These are phyloP conservation scores for Collybiopsis luxurians DNA, from an alignment of 768 basidiomycete genomes.

Conservation along the genomic window DNA sequence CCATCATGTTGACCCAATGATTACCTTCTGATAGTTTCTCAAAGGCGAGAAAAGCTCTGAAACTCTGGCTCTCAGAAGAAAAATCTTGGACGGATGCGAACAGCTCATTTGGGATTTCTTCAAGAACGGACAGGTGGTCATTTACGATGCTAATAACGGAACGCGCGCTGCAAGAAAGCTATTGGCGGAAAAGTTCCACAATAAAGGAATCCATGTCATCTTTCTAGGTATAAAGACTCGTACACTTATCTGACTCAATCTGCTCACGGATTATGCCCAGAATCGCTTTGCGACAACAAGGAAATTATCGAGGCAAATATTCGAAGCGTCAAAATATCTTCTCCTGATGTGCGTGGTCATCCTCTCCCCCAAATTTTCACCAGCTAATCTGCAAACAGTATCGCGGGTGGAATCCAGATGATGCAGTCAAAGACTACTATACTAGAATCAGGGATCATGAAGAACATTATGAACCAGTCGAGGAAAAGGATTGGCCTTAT, in stretches of 20 bases:
- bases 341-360: constrained; percentile 76
- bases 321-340: constrained; percentile 95
- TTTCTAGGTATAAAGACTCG: constrained; percentile 65
- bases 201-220: constrained; percentile 86
- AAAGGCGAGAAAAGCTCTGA: constrained; percentile 80
- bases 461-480: constrained; percentile 84
- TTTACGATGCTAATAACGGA: constrained; percentile 98
- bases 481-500: constrained; percentile 88
- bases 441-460: constrained; percentile 86
- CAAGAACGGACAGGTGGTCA: constrained; percentile 84
- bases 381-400: constrained; percentile 58
- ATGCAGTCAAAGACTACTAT: constrained; percentile 91
- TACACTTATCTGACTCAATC: background rate
- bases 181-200: constrained; percentile 83
- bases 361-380: constrained; percentile 1
- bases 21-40: constrained; percentile 26
- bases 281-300: constrained; percentile 87
- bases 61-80: constrained; percentile 73
- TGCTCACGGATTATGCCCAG: constrained; percentile 36
- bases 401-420: constrained; percentile 87
- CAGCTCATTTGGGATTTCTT: constrained; percentile 89
- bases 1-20: background rate
- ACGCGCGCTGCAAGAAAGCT: constrained; percentile 61
- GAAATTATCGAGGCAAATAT: constrained; percentile 95
- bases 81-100: constrained; percentile 82